phyloP scores from a whole-genome alignment of 139 green algal genomes.

The Micromonas pusilla region DNA sequence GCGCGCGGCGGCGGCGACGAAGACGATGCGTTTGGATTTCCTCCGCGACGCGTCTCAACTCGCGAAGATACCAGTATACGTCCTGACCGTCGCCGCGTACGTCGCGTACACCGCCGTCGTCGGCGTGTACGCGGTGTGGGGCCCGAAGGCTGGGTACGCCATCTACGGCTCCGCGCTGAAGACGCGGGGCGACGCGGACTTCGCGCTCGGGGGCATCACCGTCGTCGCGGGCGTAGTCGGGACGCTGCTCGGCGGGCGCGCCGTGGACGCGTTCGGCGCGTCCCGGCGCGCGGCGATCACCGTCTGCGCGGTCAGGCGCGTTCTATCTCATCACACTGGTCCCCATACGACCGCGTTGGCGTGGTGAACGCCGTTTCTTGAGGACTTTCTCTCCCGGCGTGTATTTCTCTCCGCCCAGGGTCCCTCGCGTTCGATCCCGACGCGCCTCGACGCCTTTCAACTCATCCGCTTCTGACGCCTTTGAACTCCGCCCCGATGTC shows the following conservation, averaged over 20 bases:
- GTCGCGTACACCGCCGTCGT: slow-evolving; percentile 64
- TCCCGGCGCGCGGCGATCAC: slow-evolving; percentile 42
- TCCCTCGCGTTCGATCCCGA: too few species aligned
- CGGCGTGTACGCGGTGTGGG: slow-evolving; percentile 66
- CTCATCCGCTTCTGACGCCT: too few species aligned
- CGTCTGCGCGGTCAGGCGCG: slow-evolving; percentile 54
- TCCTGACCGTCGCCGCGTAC: slow-evolving; percentile 33
- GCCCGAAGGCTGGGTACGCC: slow-evolving; percentile 53
- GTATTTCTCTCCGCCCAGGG: too few species aligned
- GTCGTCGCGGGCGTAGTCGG: slow-evolving; percentile 67
- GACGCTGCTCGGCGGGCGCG: slow-evolving; percentile 61
- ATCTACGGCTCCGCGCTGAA: slow-evolving; percentile 46
- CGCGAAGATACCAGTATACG: slow-evolving; percentile 48
- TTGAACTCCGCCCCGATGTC: too few species aligned
- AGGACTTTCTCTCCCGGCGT: too few species aligned
- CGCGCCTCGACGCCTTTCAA: too few species aligned
- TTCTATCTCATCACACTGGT: too few species aligned
- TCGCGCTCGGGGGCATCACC: slow-evolving; percentile 80
- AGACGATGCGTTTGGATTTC: slow-evolving; percentile 25
- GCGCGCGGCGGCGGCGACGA: not conserved
- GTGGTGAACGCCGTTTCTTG: too few species aligned
- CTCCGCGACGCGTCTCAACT: slow-evolving; percentile 39
- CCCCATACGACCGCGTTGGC: too few species aligned
- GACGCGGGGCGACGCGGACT: slow-evolving; percentile 51
- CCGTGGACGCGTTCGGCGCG: slow-evolving; percentile 53